phyloP scores from a whole-genome alignment of 441 rosid species.

The Populus trichocarpa region DNA sequence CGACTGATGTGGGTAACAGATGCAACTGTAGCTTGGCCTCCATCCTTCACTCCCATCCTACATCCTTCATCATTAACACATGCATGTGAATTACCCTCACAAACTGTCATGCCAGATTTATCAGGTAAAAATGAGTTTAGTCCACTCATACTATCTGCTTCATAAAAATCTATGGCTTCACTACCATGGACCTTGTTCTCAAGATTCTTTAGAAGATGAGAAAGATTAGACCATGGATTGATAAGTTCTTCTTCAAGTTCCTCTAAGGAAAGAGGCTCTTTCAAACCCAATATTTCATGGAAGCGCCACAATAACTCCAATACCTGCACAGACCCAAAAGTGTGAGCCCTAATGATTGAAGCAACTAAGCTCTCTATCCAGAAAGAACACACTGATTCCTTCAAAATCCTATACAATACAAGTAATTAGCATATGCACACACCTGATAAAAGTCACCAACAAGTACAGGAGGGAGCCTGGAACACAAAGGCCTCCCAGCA shows the following conservation, averaged over 20 bases:
- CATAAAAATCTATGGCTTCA: conserved; percentile 30
- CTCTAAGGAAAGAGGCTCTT: conserved; percentile 49
- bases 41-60: conserved; percentile 35
- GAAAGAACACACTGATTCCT: conserved; percentile 13
- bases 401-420: conserved; percentile 1
- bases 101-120: conserved; percentile 27
- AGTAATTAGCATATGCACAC: conserved; percentile 20
- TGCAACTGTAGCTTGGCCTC: conserved; percentile 34
- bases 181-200: conserved; percentile 34
- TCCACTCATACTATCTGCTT: conserved; percentile 29
- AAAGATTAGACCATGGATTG: conserved; percentile 50
- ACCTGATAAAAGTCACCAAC: conserved; percentile 97
- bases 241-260: conserved; percentile 82
- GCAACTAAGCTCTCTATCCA: conserved; percentile 4
- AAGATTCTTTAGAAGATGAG: conserved; percentile 33
- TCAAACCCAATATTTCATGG: conserved; percentile 66
- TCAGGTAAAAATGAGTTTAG: conserved; percentile 27
- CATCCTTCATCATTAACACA: conserved; percentile 43
- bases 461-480: conserved; percentile 68
- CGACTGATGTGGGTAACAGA: conserved; percentile 36
- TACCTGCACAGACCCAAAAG: conserved; percentile 46
- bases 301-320: conserved; percentile 82
- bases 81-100: conserved; percentile 35
- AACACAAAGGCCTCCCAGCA: conserved; percentile 60
- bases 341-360: conserved; percentile 15